Evolutionary conservation across 2,329 filamentous ascomycete genomes (phyloP), one percentile per base, ranked within the genome.

Genomic region (Aspergillus sp.): DNA sequence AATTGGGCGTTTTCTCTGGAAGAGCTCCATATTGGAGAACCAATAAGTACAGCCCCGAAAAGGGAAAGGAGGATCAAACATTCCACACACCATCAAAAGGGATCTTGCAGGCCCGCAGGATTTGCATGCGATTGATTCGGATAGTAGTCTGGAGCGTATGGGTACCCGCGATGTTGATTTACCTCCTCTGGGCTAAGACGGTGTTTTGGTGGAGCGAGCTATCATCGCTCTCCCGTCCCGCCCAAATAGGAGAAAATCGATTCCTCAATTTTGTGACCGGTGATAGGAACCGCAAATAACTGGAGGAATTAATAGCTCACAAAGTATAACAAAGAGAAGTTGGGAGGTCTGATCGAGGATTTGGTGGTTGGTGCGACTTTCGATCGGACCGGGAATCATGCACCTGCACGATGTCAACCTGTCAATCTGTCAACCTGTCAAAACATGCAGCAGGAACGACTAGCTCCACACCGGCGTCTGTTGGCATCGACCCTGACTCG

Each of bases 361-460:
- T 52, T 31, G 8, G 27, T 31, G 57, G 57, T 56, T 31, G 49
- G 40, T 57, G 49, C 48, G 47, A 37, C 40, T 46, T 45, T 56
- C 50, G 39, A 48, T 48, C 54, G 44, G 44, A 51, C 47, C 19
- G 33, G 54, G 54, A 46, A 35, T 46, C 19, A 56, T 35, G 17
- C 40, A 52, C 31, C 45, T 56, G 57, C 53, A 52, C 27, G 48
- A 55, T 45, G 41, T 50, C n/a, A 21, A 39, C 49, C n/a, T 55
- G 39, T 37, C 52, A 47, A 54, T 35, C 27, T 31, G 27, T 31
- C 27, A 31, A 31, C 17, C 44, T 59, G 50, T 57, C 56, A 59
- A 59, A 59, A 41, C 56, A 55, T 48, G 56, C 59, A 57, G 54
- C 19, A 55, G 46, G 53, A 50, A 55, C 53, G 46, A 55, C 46